A percentile compares a stretch with the other conserved stretches of the same genome.
phyloP scores from a whole-genome alignment of 2,329 filamentous ascomycete genomes.

The Claviceps sp. region DNA sequence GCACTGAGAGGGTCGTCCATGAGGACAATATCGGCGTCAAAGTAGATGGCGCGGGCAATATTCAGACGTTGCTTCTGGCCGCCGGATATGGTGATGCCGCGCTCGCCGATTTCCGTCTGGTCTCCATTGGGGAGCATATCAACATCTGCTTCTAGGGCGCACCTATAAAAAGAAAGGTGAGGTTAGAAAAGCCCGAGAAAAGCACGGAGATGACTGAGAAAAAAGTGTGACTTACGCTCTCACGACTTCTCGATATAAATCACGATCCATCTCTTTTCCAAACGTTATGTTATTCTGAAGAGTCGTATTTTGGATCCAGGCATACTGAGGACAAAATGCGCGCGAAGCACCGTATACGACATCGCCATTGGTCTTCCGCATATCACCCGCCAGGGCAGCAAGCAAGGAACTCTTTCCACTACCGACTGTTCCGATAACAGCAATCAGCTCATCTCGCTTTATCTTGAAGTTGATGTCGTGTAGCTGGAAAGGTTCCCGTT shows the following conservation, averaged over 20 bases:
- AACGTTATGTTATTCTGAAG: conserved; percentile 85
- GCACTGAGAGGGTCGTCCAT: conserved; percentile 59
- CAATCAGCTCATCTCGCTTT: conserved; percentile 63
- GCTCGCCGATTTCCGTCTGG: conserved; percentile 83
- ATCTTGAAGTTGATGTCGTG: conserved; percentile 53
- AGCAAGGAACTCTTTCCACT: conserved; percentile 85
- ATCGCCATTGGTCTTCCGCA: conserved; percentile 68
- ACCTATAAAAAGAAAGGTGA: conserved; percentile 28
- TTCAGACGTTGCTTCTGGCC: conserved; percentile 93
- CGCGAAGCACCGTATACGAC: conserved; percentile 65
- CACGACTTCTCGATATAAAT: conserved; percentile 77
- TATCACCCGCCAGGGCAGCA: conserved; percentile 81
- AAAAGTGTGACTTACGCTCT: conserved; percentile 39
- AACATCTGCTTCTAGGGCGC: conserved; percentile 71
- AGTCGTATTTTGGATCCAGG: conserved; percentile 92
- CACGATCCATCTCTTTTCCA: conserved; percentile 59
- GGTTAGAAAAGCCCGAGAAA: not conserved
- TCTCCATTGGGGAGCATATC: conserved; percentile 90
- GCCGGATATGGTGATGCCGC: conserved; percentile 88
- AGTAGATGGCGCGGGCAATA: conserved; percentile 72
- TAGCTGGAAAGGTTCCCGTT: conserved; percentile 58
- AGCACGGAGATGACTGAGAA: not conserved
- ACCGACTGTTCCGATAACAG: conserved; percentile 78
- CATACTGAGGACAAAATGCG: conserved; percentile 90
- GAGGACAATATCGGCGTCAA: conserved; percentile 52